Evolutionary conservation across 192 early-diverging fungal species (phyloP).

Genomic region (Mortierella antarctica): DNA sequence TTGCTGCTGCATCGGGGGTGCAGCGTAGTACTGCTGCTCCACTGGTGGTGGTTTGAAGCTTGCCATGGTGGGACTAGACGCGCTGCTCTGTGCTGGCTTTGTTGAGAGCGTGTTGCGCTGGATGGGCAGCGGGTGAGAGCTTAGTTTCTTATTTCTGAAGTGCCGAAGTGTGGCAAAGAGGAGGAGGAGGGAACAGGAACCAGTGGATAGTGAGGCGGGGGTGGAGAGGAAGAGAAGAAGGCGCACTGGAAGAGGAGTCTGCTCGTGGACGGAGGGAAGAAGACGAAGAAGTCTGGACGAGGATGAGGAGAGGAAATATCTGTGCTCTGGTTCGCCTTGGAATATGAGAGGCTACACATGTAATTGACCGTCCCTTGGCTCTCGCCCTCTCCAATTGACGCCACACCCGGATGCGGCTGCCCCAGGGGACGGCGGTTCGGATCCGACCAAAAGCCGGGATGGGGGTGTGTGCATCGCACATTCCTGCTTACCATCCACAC

Average conservation of each 20-base stretch:
- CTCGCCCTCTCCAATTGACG: conserved; percentile 1
- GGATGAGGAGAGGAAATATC: too few relatives aligned
- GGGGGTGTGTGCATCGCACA: too few relatives aligned
- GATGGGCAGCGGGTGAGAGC: neutral
- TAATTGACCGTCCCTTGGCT: neutral
- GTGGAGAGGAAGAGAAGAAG: neutral
- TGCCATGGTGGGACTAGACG: conserved; percentile 22
- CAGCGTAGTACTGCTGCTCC: conserved; percentile 6
- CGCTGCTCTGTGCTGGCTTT: neutral
- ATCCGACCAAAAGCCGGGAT: neutral
- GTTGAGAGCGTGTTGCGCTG: neutral
- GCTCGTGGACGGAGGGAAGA: too few relatives aligned
- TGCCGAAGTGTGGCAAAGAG: neutral
- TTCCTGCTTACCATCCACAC: neutral
- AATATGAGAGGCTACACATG: too few relatives aligned
- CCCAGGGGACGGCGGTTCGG: neutral
- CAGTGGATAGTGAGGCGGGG: neutral
- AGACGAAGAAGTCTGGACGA: too few relatives aligned
- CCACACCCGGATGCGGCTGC: too few relatives aligned
- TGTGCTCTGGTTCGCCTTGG: too few relatives aligned
- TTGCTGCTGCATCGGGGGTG: conserved; percentile 9
- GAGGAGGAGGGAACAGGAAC: neutral
- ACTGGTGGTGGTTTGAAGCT: conserved; percentile 2
- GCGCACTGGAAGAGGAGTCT: too few relatives aligned
- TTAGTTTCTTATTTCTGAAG: too few relatives aligned